These are phyloP conservation scores for Cetradonia linearis DNA, from an alignment of 495 filamentous ascomycete genomes.

Conservation along the genomic window DNA sequence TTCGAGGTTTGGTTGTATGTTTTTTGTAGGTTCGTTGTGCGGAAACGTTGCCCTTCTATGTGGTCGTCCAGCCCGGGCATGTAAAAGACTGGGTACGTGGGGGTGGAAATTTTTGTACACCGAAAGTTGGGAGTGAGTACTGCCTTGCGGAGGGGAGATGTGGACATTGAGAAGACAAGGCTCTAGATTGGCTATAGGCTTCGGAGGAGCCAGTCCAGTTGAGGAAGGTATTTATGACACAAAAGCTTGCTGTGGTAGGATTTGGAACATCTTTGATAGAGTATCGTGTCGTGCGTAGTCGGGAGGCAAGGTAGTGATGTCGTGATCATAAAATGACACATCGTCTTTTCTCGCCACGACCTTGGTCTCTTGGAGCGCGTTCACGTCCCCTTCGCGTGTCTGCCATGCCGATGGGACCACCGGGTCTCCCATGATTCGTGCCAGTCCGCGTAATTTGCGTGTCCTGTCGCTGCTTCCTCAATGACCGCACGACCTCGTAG, in stretches of 20 bases:
- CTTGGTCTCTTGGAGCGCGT: neutral
- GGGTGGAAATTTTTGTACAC: slow-evolving; percentile 3
- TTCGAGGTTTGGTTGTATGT: neutral
- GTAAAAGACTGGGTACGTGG: neutral
- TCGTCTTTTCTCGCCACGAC: neutral
- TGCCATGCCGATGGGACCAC: slow-evolving; percentile 32
- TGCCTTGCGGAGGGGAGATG: neutral
- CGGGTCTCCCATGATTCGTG: slow-evolving; percentile 33
- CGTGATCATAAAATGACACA: slow-evolving; percentile 7
- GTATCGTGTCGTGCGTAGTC: neutral
- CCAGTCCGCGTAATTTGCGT: slow-evolving; percentile 36
- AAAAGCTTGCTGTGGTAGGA: neutral
- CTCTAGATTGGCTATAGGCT: neutral
- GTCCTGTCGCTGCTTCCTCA: slow-evolving; percentile 69
- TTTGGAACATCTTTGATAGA: neutral
- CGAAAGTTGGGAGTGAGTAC: neutral
- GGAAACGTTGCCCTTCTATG: slow-evolving; percentile 7
- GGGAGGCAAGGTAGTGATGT: neutral
- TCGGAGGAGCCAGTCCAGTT: neutral
- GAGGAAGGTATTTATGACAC: neutral
- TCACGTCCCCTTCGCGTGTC: slow-evolving; percentile 8
- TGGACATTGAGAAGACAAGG: neutral
- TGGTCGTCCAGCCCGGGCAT: neutral
- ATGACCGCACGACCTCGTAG: slow-evolving; percentile 88
- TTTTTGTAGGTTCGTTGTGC: neutral